Base-by-base conservation (phyloP, 768 basidiomycete species). In the Hortiboletus flavorubellus region DNA sequence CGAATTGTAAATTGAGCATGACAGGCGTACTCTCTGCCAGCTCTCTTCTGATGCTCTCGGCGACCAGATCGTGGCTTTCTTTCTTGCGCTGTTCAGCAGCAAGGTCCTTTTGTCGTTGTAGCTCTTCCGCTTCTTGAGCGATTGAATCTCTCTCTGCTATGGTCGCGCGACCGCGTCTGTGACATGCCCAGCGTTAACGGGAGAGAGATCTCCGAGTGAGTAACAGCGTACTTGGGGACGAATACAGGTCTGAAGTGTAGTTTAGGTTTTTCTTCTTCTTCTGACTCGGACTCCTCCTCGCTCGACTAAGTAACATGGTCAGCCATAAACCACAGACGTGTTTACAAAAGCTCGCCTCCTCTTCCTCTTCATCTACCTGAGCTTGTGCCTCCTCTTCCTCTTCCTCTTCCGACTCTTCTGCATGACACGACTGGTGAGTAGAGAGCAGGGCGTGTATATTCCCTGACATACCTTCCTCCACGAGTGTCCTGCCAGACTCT, bases 31-130 rank as follows among this genome's bases (percentile, higher is more conserved):
- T 96, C 76, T 93, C 91, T 5, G 89, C 87, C 29, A 99, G 72
- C 73, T 98, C 96, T 23, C 95, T 81, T 58, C 81, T 81, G 61
- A 99, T 97, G 61, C 87, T 95, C 72, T 98, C 94, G 0, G 93
- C 97, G 15, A 97, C 96, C 60, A 99, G 75, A 62, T 93, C 85
- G 61, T 97, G 92, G 56, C 89, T 91, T 64, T 96, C 89, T 65
- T 88, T 86, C 68, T 87, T 84, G 47, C 93, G 81, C 67, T 94
- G 86, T 67, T 91, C 91, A 1, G 82, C 81, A 70, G 93, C 89
- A 35, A 79, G 75, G 49, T 91, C 89, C 59, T 87, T 86, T 68
- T 76, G 81, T 65, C 76, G 79, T 49, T 83, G 65, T 8, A 83
- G 78, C 64, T 93, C 92, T 69, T 96, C 93, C 0, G 85, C 82